Percentiles rank a stretch among this genome's conserved stretches.
Evolutionary conservation across 805 yeast genomes (phyloP).

Genomic region (Ogataea henricii): DNA sequence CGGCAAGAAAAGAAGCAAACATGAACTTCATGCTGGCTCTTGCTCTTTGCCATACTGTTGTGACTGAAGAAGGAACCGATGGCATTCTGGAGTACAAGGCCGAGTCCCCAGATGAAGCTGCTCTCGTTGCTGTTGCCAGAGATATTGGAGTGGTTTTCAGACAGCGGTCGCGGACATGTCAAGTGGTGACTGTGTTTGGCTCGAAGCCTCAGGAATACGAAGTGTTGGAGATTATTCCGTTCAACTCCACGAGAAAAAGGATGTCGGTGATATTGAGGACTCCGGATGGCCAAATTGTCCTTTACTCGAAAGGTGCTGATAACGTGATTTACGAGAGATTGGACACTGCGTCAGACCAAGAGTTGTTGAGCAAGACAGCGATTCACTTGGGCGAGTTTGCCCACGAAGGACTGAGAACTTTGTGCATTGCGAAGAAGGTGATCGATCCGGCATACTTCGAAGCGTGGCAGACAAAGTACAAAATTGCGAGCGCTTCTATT

Average conservation of each 20-base stretch:
- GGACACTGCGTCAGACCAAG: slow-evolving; percentile 36
- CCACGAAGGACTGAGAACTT: slow-evolving; percentile 75
- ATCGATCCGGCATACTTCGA: slow-evolving; percentile 47
- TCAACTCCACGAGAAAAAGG: slow-evolving; percentile 72
- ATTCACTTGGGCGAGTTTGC: slow-evolving; percentile 69
- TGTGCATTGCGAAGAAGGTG: slow-evolving; percentile 64
- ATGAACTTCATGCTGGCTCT: slow-evolving; percentile 63
- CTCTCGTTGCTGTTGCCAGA: slow-evolving; percentile 73
- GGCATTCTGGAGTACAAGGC: slow-evolving; percentile 62
- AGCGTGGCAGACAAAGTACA: slow-evolving; percentile 58
- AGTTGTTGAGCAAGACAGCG: slow-evolving; percentile 56
- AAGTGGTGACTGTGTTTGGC: slow-evolving; percentile 44
- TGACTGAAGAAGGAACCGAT: slow-evolving; percentile 52
- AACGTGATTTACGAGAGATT: slow-evolving; percentile 60
- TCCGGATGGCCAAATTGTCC: slow-evolving; percentile 42
- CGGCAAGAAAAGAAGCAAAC: slow-evolving; percentile 48
- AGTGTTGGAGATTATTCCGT: slow-evolving; percentile 58
- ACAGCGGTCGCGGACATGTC: slow-evolving; percentile 52
- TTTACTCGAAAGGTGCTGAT: slow-evolving; percentile 76
- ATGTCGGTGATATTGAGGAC: slow-evolving; percentile 70
- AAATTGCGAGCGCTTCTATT: slow-evolving; percentile 57
- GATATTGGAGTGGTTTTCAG: slow-evolving; percentile 69
- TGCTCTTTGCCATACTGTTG: slow-evolving; percentile 75
- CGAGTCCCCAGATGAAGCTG: slow-evolving; percentile 83
- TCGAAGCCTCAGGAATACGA: slow-evolving; percentile 49